Percentiles rank a stretch among this genome's conserved stretches.
These are phyloP conservation scores for Phytophthora vignae DNA, from an alignment of 352 stramenopile genomes.

Conservation along the genomic window DNA sequence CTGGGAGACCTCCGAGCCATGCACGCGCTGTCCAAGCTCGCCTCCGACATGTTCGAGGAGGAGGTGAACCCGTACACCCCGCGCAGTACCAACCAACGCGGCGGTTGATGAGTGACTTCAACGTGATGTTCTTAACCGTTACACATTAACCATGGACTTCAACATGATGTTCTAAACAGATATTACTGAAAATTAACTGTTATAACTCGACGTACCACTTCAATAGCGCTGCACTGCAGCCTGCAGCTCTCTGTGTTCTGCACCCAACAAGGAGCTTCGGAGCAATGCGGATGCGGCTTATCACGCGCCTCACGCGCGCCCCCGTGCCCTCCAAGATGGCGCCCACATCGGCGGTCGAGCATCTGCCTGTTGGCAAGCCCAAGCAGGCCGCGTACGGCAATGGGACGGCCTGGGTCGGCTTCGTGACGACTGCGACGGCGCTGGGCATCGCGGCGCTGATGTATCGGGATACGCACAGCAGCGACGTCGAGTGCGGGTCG, in stretches of 20 bases:
- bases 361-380: not conserved
- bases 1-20: conserved; percentile 55
- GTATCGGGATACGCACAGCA: conserved; percentile 18
- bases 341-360: not conserved
- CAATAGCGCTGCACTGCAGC: too few species aligned
- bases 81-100: conserved; percentile 11
- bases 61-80: conserved; percentile 50
- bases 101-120: conserved; percentile 22
- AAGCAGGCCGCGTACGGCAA: conserved; percentile 28
- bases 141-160: not conserved
- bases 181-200: too few species aligned
- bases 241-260: not conserved
- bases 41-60: conserved; percentile 56
- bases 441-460: conserved; percentile 21
- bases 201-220: too few species aligned
- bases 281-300: conserved; percentile 27
- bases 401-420: conserved; percentile 31
- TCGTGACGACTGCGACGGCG: conserved; percentile 28
- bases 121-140: conserved; percentile 7
- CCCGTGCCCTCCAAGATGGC: conserved; percentile 25
- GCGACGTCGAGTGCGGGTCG: conserved; percentile 33
- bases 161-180: not conserved
- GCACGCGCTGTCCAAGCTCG: conserved; percentile 62
- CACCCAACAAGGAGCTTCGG: not conserved
- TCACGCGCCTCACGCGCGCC: conserved; percentile 23